A percentile compares a stretch with the other conserved stretches of the same genome.
Evolutionary conservation across 495 filamentous ascomycete genomes (phyloP).

Genomic region (Penicillium dipodomyicola): DNA sequence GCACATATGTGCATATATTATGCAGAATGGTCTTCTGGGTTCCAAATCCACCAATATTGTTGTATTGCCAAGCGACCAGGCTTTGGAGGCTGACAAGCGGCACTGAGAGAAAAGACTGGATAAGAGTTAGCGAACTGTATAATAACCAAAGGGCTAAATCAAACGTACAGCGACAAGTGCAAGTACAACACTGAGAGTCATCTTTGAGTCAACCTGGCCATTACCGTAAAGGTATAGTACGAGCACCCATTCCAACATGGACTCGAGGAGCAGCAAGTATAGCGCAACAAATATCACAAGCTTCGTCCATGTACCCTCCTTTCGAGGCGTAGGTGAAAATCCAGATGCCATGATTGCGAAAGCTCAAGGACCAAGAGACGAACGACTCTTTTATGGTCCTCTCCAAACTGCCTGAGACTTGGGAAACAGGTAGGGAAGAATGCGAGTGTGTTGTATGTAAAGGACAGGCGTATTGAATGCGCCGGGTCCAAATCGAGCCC

Average conservation of each 20-base stretch:
- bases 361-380: conserved; percentile 1
- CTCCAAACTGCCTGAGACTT: not conserved
- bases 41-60: conserved; percentile 38
- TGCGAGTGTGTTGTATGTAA: not conserved
- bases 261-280: conserved; percentile 41
- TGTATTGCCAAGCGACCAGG: conserved; percentile 47
- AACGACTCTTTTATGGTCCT: not conserved
- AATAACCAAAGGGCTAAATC: not conserved
- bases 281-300: conserved; percentile 43
- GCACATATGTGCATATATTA: conserved; percentile 40
- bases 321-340: conserved; percentile 23
- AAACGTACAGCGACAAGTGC: conserved; percentile 38
- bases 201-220: conserved; percentile 39
- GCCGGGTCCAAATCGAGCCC: conserved; percentile 12
- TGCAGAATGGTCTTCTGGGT: conserved; percentile 37
- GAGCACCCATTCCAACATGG: conserved; percentile 37
- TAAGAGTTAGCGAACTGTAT: conserved; percentile 7
- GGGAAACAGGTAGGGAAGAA: not conserved
- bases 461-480: conserved; percentile 5
- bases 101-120: conserved; percentile 40
- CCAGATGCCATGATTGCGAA: conserved; percentile 28
- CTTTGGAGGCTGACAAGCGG: conserved; percentile 43
- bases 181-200: conserved; percentile 44
- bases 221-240: conserved; percentile 43
- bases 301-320: conserved; percentile 41